phyloP scores from a whole-genome alignment of 176 grass and related monocot species.

The Oryza nivara region DNA sequence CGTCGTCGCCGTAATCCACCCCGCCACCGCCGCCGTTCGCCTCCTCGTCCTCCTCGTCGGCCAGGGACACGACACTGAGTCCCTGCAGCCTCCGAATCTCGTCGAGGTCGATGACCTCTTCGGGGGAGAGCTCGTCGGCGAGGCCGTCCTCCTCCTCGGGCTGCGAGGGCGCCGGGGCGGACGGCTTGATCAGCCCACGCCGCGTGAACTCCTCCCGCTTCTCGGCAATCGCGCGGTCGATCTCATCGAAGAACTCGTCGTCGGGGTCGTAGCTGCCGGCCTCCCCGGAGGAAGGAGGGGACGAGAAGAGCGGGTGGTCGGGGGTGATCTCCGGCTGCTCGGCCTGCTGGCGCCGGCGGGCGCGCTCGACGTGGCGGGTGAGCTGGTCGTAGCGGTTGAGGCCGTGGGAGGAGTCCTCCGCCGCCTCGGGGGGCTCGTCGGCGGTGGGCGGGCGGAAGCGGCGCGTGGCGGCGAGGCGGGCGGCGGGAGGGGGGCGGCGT shows the following conservation, averaged over 20 bases:
- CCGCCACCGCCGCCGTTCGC: conserved; percentile 1
- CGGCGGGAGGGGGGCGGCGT: not conserved
- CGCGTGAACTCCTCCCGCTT: conserved; percentile 81
- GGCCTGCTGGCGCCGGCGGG: conserved; percentile 50
- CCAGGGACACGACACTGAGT: conserved; percentile 49
- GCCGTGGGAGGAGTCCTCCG: conserved; percentile 86
- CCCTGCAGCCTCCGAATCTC: conserved; percentile 70
- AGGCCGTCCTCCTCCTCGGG: conserved; percentile 43
- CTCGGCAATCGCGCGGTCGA: conserved; percentile 78
- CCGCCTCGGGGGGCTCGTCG: conserved; percentile 81
- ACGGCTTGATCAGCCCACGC: conserved; percentile 49
- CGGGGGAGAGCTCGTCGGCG: conserved; percentile 72
- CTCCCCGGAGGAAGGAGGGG: conserved; percentile 18
- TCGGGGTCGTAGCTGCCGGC: conserved; percentile 53
- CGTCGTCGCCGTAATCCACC: conserved; percentile 39
- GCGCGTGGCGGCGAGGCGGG: conserved; percentile 27
- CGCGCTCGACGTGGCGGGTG: conserved; percentile 66
- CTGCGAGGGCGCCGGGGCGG: conserved; percentile 28
- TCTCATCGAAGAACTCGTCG: conserved; percentile 78
- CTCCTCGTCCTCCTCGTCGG: conserved; percentile 48
- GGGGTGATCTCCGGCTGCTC: conserved; percentile 54
- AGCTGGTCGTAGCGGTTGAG: conserved; percentile 72
- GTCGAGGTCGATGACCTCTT: conserved; percentile 76
- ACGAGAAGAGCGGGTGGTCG: conserved; percentile 54
- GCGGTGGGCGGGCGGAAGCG: conserved; percentile 64